Conservation (phyloP, 2,329 filamentous ascomycete genomes). For the Epichloe sp. region DNA sequence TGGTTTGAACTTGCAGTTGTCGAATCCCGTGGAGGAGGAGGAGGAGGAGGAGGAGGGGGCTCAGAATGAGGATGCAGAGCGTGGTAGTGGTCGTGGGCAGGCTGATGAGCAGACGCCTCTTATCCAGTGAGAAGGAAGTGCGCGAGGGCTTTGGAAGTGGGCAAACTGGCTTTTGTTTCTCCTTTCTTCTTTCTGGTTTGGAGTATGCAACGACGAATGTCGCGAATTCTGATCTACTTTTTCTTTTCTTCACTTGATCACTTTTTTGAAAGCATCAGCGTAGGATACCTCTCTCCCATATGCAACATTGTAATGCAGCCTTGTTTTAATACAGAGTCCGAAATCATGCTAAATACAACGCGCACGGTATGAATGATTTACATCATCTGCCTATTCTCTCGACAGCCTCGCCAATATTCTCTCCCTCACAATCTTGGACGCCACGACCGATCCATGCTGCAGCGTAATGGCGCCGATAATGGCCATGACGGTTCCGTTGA, state of each 20-base stretch:
- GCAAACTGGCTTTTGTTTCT: not conserved
- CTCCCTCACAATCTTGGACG: conserved; percentile 62
- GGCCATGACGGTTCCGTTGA: conserved; percentile 68
- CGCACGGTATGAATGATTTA: conserved; percentile 11
- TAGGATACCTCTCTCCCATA: not conserved
- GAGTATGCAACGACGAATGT: not conserved
- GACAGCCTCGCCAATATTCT: conserved; percentile 45
- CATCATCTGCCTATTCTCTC: conserved; percentile 1
- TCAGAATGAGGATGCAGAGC: conserved; percentile 8
- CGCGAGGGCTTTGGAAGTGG: no score
- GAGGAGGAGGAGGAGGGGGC: conserved; percentile 6
- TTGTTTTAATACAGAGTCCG: conserved; percentile 8
- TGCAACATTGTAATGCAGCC: not conserved
- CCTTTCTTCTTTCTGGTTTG: not conserved
- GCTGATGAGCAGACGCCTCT: conserved; percentile 22
- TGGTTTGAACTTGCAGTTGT: conserved; percentile 10
- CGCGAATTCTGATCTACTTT: no score
- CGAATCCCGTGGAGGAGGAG: conserved; percentile 5
- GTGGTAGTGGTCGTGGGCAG: not conserved
- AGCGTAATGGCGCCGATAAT: conserved; percentile 83
- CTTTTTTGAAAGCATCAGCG: not conserved
- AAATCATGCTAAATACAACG: not conserved
- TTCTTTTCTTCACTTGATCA: no score
- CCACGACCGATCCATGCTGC: conserved; percentile 69
- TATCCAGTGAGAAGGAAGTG: conserved; percentile 9